A percentile compares a stretch with the other conserved stretches of the same genome.
These are phyloP conservation scores for Leccinum subtestaceum DNA, from an alignment of 768 basidiomycete genomes.

Conservation along the genomic window DNA sequence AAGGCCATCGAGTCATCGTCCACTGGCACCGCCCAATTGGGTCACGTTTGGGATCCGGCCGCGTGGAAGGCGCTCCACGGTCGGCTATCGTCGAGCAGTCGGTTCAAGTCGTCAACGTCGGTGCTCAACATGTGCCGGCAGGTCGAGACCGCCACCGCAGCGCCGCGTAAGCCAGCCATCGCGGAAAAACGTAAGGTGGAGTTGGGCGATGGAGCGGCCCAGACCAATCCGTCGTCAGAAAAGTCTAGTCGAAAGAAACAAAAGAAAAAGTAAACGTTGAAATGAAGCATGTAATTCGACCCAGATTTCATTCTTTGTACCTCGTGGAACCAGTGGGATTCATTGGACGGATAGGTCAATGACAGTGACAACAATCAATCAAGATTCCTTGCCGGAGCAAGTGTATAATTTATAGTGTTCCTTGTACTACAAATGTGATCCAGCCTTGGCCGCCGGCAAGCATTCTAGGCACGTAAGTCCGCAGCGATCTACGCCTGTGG, in stretches of 20 bases:
- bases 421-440: not conserved
- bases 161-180: slow-evolving; percentile 5
- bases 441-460: not conserved
- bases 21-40: slow-evolving; percentile 2
- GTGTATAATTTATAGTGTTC: not conserved
- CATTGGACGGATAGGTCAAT: not conserved
- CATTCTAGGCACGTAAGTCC: not conserved
- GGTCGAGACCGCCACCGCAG: slow-evolving; percentile 35
- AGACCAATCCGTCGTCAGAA: slow-evolving; percentile 31
- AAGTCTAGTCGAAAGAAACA: slow-evolving; percentile 46
- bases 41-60: slow-evolving; percentile 55
- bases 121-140: slow-evolving; percentile 67
- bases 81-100: slow-evolving; percentile 47
- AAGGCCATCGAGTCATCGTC: slow-evolving; percentile 41
- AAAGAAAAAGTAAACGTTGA: slow-evolving; percentile 35
- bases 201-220: slow-evolving; percentile 23
- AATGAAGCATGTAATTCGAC: slow-evolving; percentile 7
- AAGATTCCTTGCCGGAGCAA: not conserved
- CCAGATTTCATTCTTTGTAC: not conserved
- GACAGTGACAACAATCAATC: too few species aligned
- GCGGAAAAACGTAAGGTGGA: slow-evolving; percentile 40
- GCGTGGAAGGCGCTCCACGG: slow-evolving; percentile 52
- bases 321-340: not conserved
- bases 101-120: slow-evolving; percentile 60
- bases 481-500: slow-evolving; percentile 7